Evolutionary conservation across 805 yeast species (phyloP), one percentile per base, ranked within the genome.

Genomic region (Sugiyamaella boreocaroliniensis): DNA sequence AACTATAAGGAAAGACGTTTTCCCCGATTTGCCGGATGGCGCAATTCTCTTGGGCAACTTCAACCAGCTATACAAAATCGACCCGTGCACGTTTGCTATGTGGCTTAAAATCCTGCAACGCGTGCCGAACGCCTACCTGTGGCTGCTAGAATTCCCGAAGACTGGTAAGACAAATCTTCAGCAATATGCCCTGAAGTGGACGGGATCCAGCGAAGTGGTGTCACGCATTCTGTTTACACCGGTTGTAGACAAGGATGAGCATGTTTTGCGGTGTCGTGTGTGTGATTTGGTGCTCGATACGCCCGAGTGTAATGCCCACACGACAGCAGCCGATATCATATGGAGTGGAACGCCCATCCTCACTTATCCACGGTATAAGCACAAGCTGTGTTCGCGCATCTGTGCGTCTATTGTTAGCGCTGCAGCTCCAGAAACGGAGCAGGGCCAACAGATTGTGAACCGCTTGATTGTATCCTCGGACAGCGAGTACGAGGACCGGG

Each of bases 241-340:
- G 2, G 69, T 67, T 20, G 69, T 69, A 0, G 64, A 53, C 14
- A 67, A 67, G 52, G 64, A 63, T 34, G 55, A 52, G 26, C 71
- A 67, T 49, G 54, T 67, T 12, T 46, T 63, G 18, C 53, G 71
- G 29, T 62, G 66, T n/a, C 51, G 69, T 7, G 63, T 60, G 3
- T 63, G 67, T 14, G 70, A 67, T 48, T 14, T 67, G 26, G 61
- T 66, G 34, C 53, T 67, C 3, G 70, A 67, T 45, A 66, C 71
- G 4, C 70, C 70, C 4, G 70, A 67, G 45, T 67, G 70, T 50
- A 67, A 65, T 50, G 70, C 68, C 34, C 71, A 67, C 47, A 67
- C 70, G 15, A 67, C 70, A 2, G 68, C 71, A 16, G 64, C 68
- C 1, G 70, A 67, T 48, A 67, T 67, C 18, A 42, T 61, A 16